These are phyloP conservation scores for Saccharomycopsis oosterbeekiorum DNA, from an alignment of 805 yeast genomes.

Conservation along the genomic window DNA sequence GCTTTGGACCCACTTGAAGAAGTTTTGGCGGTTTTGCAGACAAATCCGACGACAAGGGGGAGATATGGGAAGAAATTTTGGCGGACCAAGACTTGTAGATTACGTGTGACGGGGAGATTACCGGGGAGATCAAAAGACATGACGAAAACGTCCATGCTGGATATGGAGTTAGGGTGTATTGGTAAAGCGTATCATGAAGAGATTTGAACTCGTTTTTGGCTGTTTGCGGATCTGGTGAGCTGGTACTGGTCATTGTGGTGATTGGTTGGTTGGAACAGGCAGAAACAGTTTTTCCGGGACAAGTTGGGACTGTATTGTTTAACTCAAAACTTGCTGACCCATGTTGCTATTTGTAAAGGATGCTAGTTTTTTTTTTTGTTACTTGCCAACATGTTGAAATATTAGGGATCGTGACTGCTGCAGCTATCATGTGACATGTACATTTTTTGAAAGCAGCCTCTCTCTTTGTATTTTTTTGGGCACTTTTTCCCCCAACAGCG, in stretches of 20 bases:
- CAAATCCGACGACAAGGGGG: constrained; percentile 37
- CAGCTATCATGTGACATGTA: too few species aligned
- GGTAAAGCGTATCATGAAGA: constrained; percentile 19
- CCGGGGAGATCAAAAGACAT: constrained; percentile 30
- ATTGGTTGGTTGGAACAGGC: too few species aligned
- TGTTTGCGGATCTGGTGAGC: background rate
- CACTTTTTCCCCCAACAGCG: too few species aligned
- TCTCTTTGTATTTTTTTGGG: too few species aligned
- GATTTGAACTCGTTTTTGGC: background rate
- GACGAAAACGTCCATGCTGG: constrained; percentile 36
- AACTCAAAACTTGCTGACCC: background rate
- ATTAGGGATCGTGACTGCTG: too few species aligned
- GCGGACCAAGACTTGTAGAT: constrained; percentile 26
- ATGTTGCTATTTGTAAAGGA: background rate
- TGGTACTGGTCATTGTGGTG: background rate
- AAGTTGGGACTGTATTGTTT: too few species aligned
- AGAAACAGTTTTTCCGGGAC: too few species aligned
- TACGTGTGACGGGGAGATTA: constrained; percentile 25
- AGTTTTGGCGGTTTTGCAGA: constrained; percentile 11
- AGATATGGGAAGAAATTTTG: constrained; percentile 44
- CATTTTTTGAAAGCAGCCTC: too few species aligned
- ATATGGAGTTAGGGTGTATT: constrained; percentile 33
- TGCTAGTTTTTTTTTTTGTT: too few species aligned
- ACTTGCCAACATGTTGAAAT: too few species aligned
- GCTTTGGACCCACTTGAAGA: constrained; percentile 28